phyloP scores from a whole-genome alignment of 768 basidiomycete genomes.

The Fomitopsis pulvina region DNA sequence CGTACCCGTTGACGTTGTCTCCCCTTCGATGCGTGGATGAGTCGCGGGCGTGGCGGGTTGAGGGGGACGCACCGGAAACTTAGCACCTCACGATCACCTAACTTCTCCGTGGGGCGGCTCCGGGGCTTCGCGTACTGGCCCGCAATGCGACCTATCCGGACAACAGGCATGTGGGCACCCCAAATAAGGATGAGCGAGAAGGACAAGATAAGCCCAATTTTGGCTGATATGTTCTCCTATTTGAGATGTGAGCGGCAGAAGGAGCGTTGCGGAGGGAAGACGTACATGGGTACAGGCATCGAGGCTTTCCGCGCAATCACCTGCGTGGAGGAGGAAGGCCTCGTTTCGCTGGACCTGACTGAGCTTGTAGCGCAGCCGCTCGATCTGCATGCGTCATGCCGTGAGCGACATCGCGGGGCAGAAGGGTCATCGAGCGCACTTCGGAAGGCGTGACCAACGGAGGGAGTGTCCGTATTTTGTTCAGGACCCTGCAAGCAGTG shows the following conservation, averaged over 20 bases:
- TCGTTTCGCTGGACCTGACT: constrained; percentile 76
- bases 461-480: constrained; percentile 71
- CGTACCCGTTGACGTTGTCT: constrained; percentile 92
- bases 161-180: constrained; percentile 91
- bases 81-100: constrained; percentile 68
- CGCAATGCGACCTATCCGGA: constrained; percentile 86
- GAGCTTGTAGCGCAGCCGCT: constrained; percentile 76
- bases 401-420: constrained; percentile 12
- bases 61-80: constrained; percentile 73
- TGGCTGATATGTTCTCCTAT: constrained; percentile 81
- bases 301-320: constrained; percentile 96
- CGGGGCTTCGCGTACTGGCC: constrained; percentile 96
- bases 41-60: background rate
- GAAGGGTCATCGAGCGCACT: constrained; percentile 41
- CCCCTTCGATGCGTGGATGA: constrained; percentile 45
- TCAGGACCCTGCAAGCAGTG: constrained; percentile 50
- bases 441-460: constrained; percentile 92
- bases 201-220: constrained; percentile 87
- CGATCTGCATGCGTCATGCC: constrained; percentile 44
- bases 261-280: constrained; percentile 10
- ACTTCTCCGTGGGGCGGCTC: constrained; percentile 73
- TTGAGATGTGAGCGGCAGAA: background rate
- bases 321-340: constrained; percentile 93
- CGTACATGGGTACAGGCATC: constrained; percentile 79
- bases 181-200: constrained; percentile 94